Evolutionary conservation across 345 rosid genomes (phyloP).

Genomic region (Mallotus nudiflorus): DNA sequence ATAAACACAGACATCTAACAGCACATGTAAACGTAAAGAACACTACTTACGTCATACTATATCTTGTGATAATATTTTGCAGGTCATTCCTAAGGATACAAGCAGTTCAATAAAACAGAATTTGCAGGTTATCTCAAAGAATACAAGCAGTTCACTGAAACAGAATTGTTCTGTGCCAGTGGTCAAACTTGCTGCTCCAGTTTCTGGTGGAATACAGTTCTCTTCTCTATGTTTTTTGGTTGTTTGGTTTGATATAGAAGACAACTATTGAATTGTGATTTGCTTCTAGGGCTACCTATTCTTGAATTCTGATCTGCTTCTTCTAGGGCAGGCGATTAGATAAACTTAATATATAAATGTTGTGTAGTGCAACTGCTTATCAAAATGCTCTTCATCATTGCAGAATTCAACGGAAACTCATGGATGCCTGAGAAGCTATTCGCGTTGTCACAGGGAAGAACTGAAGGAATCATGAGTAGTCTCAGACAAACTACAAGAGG

Average conservation of each 20-base stretch:
- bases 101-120: slow-evolving; percentile 15
- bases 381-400: background rate
- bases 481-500: slow-evolving; percentile 35
- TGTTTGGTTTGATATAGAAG: too few species aligned
- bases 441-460: slow-evolving; percentile 37
- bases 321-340: background rate
- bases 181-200: slow-evolving; percentile 26
- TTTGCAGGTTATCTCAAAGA: too few species aligned
- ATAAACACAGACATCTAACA: background rate
- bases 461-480: slow-evolving; percentile 46
- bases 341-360: background rate
- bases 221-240: background rate
- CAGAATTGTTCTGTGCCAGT: slow-evolving; percentile 29
- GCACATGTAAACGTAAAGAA: background rate
- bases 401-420: slow-evolving; percentile 40
- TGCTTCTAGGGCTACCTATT: too few species aligned
- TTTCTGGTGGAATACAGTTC: slow-evolving; percentile 32
- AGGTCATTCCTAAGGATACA: slow-evolving; percentile 66
- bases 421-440: slow-evolving; percentile 22
- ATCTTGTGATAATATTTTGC: slow-evolving; percentile 21
- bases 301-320: too few species aligned
- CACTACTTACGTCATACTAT: background rate
- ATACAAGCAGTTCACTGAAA: too few species aligned
- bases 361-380: background rate
- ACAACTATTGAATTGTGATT: background rate